Evolutionary conservation across 2,329 filamentous ascomycete species (phyloP).

Genomic region (Cordyceps tenuipes): DNA sequence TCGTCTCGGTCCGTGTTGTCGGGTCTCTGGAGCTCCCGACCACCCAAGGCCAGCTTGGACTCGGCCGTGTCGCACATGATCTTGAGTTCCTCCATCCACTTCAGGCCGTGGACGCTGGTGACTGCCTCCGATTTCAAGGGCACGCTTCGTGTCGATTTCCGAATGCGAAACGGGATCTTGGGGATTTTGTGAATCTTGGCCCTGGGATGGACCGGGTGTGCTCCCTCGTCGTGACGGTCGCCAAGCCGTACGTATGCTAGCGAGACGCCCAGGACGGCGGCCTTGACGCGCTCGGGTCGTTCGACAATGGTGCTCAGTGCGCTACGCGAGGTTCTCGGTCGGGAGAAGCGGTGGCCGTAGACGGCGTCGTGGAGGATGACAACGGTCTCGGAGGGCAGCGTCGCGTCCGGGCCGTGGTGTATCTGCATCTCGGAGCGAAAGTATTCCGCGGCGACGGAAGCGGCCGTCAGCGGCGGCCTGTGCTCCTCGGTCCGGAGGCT

Average conservation of each 20-base stretch:
- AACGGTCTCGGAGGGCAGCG: constrained; percentile 51
- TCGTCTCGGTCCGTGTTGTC: constrained; percentile 44
- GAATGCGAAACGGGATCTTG: constrained; percentile 71
- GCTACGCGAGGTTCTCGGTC: constrained; percentile 66
- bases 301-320: constrained; percentile 79
- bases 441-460: constrained; percentile 55
- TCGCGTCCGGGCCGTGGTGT: constrained; percentile 43
- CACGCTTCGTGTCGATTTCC: constrained; percentile 66
- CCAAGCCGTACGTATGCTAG: constrained; percentile 88
- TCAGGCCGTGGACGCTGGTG: constrained; percentile 80
- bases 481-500: constrained; percentile 23
- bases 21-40: constrained; percentile 68
- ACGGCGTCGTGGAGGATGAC: constrained; percentile 89
- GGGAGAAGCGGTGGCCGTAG: constrained; percentile 86
- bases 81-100: constrained; percentile 90
- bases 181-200: constrained; percentile 46
- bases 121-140: constrained; percentile 68
- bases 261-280: constrained; percentile 72
- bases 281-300: constrained; percentile 82
- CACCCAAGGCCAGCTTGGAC: constrained; percentile 64
- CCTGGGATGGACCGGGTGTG: constrained; percentile 57
- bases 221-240: constrained; percentile 64
- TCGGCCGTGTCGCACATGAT: constrained; percentile 77
- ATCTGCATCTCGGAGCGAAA: constrained; percentile 61
- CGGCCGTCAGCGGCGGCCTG: constrained; percentile 36